phyloP scores from a whole-genome alignment of 768 basidiomycete genomes.

The Amanita subjunquillea region DNA sequence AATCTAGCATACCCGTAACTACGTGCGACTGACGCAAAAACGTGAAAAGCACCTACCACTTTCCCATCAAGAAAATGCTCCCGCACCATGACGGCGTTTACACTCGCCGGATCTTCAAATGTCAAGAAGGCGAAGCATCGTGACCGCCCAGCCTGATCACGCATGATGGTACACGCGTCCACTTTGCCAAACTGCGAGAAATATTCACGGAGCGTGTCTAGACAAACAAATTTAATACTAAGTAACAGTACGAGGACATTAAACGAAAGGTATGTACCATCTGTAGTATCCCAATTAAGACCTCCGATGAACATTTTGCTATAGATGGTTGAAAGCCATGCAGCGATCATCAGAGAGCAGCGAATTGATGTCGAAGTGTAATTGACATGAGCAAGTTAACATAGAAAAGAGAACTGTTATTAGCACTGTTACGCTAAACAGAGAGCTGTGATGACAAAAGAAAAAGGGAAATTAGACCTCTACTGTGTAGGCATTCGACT shows the following conservation, averaged over 20 bases:
- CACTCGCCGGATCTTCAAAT: slow-evolving; percentile 85
- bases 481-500: slow-evolving; percentile 52
- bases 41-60: slow-evolving; percentile 54
- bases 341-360: slow-evolving; percentile 9
- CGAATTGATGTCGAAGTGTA: slow-evolving; percentile 12
- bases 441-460: slow-evolving; percentile 43
- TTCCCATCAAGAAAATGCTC: slow-evolving; percentile 96
- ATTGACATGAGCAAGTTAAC: slow-evolving; percentile 13
- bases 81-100: slow-evolving; percentile 91
- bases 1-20: slow-evolving; percentile 46
- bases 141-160: slow-evolving; percentile 89
- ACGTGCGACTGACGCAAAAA: not conserved
- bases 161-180: slow-evolving; percentile 98
- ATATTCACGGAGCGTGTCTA: slow-evolving; percentile 75
- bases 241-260: slow-evolving; percentile 22
- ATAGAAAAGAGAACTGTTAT: slow-evolving; percentile 56
- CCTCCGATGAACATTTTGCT: slow-evolving; percentile 99
- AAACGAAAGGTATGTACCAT: slow-evolving; percentile 61
- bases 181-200: slow-evolving; percentile 96
- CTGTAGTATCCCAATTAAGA: slow-evolving; percentile 99
- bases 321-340: slow-evolving; percentile 21
- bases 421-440: slow-evolving; percentile 77
- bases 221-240: slow-evolving; percentile 27
- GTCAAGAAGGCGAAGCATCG: slow-evolving; percentile 97
- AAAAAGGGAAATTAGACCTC: slow-evolving; percentile 51